Base-by-base conservation (phyloP, 352 stramenopile species). In the Phytophthora constricta region DNA sequence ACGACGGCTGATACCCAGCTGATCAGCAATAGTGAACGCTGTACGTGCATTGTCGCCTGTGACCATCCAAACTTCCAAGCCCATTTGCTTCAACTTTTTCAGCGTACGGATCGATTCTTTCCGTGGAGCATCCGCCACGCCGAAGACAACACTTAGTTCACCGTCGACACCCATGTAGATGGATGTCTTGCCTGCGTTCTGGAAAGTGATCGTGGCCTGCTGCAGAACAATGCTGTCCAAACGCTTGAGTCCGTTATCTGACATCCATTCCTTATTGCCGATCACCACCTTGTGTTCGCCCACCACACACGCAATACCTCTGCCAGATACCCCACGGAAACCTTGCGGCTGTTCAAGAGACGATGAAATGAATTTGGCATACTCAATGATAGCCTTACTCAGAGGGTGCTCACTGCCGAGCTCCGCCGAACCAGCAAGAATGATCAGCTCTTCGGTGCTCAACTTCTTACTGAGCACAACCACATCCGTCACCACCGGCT, bases 21-120 rank as follows among this genome's bases (percentile, higher is more conserved):
- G 81, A 25, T 92, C 72, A 2, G 97, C 97, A 67, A 99, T 96
- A 10, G 90, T 92, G 62, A 89, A 74, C 19, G 98, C 98, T 11
- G 97, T 99, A 23, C 91, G 80, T 20, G 74, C 70, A 76, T 99
- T 99, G 77, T 99, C 98, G 20, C 98, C 98, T n/a, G 98, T 99
- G n/a, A 99, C 78, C 96, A 99, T 99, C 89, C 93, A 99, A 16
- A 99, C 91, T 27, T 98, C 88, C 27, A 99, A 78, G 1, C 92
- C 90, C 79, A 97, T 97, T 34, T 95, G 58, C 57, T 93, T 81
- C 34, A 99, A 82, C 70, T 96, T 93, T 58, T 80, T 89, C 5
- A 99, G 80, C 25, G 96, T 96, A 42, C 86, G 79, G 41, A 90
- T 82, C 8, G 97, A 96, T 65, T 99, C 96, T 1, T 91, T 80